Conservation (phyloP, 441 rosid genomes). For the Aquilaria agallochum region DNA sequence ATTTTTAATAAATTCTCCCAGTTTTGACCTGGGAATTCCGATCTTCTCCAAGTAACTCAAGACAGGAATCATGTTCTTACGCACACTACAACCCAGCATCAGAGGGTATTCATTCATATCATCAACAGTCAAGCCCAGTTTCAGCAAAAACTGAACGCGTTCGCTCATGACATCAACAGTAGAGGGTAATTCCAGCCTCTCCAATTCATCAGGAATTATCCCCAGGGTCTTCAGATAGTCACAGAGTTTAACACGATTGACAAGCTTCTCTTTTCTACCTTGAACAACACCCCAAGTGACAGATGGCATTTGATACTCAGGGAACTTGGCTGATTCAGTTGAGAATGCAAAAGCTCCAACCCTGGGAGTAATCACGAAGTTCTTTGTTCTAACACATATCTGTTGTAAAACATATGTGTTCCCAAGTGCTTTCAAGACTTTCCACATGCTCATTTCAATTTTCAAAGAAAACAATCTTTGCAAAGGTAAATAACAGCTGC, state of each 20-base stretch:
- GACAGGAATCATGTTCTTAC: slow-evolving; percentile 86
- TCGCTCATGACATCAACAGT: slow-evolving; percentile 75
- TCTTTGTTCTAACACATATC: too few relatives aligned
- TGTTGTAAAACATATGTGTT: too few relatives aligned
- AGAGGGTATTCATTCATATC: slow-evolving; percentile 81
- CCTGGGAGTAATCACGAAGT: too few relatives aligned
- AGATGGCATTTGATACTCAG: slow-evolving; percentile 88
- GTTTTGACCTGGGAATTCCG: slow-evolving; percentile 56
- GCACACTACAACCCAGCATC: slow-evolving; percentile 71
- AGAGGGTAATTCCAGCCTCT: slow-evolving; percentile 75
- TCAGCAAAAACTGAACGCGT: slow-evolving; percentile 79
- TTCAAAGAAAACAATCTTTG: too few relatives aligned
- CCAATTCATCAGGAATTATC: slow-evolving; percentile 80
- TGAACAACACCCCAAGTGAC: slow-evolving; percentile 92
- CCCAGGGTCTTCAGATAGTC: slow-evolving; percentile 78
- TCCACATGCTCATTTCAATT: too few relatives aligned
- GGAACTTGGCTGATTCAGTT: slow-evolving; percentile 59
- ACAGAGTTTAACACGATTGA: slow-evolving; percentile 77
- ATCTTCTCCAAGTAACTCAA: slow-evolving; percentile 73
- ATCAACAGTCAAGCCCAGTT: slow-evolving; percentile 65
- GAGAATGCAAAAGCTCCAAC: slow-evolving; percentile 30
- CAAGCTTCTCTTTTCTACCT: slow-evolving; percentile 80
- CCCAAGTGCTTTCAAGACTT: too few relatives aligned
- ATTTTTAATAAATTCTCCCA: slow-evolving; percentile 73
- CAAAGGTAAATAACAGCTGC: too few relatives aligned